A percentile compares a stretch with the other conserved stretches of the same genome.
Conservation (phyloP, 352 stramenopile genomes). For the Globisporangium orthogonon region DNA sequence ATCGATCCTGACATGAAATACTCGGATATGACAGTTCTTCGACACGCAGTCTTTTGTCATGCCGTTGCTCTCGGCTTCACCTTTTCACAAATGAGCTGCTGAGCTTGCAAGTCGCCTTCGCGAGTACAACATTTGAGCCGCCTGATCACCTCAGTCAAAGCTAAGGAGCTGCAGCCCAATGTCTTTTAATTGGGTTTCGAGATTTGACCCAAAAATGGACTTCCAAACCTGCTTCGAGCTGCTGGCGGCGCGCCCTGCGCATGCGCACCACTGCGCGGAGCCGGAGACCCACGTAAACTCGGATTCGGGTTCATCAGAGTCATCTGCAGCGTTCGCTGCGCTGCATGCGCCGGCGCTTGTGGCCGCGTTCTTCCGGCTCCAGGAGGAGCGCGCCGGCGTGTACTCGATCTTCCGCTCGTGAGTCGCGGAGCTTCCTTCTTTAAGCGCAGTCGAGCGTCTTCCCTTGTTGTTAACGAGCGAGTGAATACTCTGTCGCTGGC, state of each 20-base stretch:
- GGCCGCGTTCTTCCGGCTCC: conserved; percentile 39
- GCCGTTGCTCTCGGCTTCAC: too few species aligned
- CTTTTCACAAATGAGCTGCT: too few species aligned
- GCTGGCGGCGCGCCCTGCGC: conserved; percentile 45
- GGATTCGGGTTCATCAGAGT: too few species aligned
- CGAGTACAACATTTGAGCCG: too few species aligned
- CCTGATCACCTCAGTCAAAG: too few species aligned
- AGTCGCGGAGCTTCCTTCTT: background rate
- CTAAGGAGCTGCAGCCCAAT: too few species aligned
- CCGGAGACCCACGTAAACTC: conserved; percentile 4
- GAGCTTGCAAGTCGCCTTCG: too few species aligned
- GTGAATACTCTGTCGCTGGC: background rate
- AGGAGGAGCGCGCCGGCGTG: conserved; percentile 63
- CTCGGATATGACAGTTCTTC: too few species aligned
- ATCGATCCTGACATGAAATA: too few species aligned
- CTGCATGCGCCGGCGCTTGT: conserved; percentile 21
- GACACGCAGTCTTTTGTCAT: too few species aligned
- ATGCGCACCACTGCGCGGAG: conserved; percentile 55
- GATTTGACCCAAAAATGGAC: conserved; percentile 36
- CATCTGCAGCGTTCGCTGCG: conserved; percentile 5
- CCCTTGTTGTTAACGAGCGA: background rate
- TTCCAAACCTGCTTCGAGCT: conserved; percentile 61
- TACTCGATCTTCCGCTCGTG: conserved; percentile 61
- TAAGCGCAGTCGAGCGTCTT: too few species aligned
- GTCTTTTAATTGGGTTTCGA: too few species aligned